Conservation (phyloP, 208 protist genomes). For the Baffinella frigidus region DNA sequence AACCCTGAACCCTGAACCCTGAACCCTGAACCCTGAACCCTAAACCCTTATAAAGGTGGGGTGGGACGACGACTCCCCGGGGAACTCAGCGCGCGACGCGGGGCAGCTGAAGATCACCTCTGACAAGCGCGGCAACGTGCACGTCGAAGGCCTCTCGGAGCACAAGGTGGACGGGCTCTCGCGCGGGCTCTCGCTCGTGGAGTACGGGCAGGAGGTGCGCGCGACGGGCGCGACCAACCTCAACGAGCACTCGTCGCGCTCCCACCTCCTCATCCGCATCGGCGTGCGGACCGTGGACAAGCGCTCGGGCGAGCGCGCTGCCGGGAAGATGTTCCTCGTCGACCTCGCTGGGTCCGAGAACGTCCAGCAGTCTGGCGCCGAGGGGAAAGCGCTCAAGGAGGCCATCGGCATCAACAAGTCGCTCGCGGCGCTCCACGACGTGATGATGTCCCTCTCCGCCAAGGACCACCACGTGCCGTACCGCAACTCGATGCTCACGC, state of each 20-base stretch:
- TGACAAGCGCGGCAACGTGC: background rate
- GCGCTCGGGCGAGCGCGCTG: background rate
- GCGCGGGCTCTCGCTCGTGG: background rate
- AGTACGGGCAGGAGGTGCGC: background rate
- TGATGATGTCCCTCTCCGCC: slow-evolving; percentile 2
- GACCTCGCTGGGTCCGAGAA: slow-evolving; percentile 47
- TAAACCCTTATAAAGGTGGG: no score
- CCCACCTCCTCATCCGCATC: slow-evolving; percentile 28
- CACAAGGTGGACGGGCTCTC: background rate
- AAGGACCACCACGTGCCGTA: slow-evolving; percentile 51
- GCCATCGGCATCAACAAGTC: slow-evolving; percentile 53
- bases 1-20: no score
- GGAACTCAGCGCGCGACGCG: no score
- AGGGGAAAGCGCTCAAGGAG: slow-evolving; percentile 16
- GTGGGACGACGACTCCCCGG: no score
- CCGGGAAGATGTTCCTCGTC: slow-evolving; percentile 39
- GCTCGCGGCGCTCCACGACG: slow-evolving; percentile 49
- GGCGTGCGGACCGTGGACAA: background rate
- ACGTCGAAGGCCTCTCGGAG: slow-evolving; percentile 40
- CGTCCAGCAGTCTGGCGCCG: background rate
- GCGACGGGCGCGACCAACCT: slow-evolving; percentile 2
- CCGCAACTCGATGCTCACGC: slow-evolving; percentile 15
- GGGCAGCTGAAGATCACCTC: background rate
- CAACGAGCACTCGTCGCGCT: slow-evolving; percentile 22
- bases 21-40: no score